Conservation (phyloP, 805 yeast genomes). For the Lachancea sp. region DNA sequence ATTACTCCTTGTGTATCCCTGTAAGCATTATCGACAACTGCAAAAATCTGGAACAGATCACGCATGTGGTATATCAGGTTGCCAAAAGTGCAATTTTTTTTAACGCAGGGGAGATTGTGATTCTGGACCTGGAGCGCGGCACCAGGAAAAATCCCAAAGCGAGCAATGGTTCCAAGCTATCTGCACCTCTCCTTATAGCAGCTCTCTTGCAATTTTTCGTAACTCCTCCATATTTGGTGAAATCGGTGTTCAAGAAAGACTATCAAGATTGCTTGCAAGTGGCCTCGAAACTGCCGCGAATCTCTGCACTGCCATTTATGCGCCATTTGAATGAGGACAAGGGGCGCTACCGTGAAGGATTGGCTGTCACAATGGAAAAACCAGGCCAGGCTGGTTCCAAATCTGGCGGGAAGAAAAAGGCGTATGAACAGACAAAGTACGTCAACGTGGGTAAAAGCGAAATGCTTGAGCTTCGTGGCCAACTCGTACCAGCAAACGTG, state of each 20-base stretch:
- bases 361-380: conserved; percentile 38
- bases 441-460: conserved; percentile 67
- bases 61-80: conserved; percentile 67
- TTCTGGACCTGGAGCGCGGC: conserved; percentile 45
- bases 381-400: conserved; percentile 22
- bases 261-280: conserved; percentile 44
- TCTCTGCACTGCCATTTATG: conserved; percentile 74
- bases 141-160: conserved; percentile 13
- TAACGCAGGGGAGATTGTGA: conserved; percentile 66
- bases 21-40: conserved; percentile 59
- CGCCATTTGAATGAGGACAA: conserved; percentile 36
- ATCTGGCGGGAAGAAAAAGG: conserved; percentile 37
- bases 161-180: conserved; percentile 12
- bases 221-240: conserved; percentile 76
- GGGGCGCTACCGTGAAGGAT: conserved; percentile 54
- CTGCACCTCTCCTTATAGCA: conserved; percentile 51
- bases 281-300: conserved; percentile 65
- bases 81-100: conserved; percentile 68
- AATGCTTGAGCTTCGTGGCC: conserved; percentile 50
- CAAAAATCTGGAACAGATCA: conserved; percentile 62
- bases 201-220: conserved; percentile 70
- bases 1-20: conserved; percentile 66
- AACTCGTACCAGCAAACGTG: conserved; percentile 67
- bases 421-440: conserved; percentile 57
- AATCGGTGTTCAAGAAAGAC: conserved; percentile 51